Conservation (phyloP, 768 basidiomycete species). For the Boletus vermiculosoides region DNA sequence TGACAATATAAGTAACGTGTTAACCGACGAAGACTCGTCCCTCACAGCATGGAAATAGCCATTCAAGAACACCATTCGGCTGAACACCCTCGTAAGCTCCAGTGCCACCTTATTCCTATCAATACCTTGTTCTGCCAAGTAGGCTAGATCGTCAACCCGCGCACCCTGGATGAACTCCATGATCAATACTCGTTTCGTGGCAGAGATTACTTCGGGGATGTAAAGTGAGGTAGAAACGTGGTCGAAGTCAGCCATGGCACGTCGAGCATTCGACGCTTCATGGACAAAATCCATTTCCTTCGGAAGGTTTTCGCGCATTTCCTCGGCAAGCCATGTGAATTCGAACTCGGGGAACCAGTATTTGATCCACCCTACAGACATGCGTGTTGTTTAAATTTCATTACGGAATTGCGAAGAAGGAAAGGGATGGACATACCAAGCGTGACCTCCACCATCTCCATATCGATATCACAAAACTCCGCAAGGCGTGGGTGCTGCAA, state of each 20-base stretch:
- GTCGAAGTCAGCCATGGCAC: constrained; percentile 67
- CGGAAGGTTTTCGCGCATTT: constrained; percentile 90
- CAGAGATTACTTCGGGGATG: constrained; percentile 78
- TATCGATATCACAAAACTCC: constrained; percentile 91
- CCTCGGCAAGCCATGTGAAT: constrained; percentile 89
- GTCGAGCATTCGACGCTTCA: constrained; percentile 84
- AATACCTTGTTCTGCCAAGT: constrained; percentile 77
- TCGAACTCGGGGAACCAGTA: constrained; percentile 95
- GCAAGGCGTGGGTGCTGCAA: constrained; percentile 91
- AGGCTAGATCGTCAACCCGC: constrained; percentile 83
- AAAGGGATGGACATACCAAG: constrained; percentile 44
- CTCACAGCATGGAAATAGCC: constrained; percentile 86
- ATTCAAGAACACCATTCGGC: constrained; percentile 92
- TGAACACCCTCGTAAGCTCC: constrained; percentile 88
- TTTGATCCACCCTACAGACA: constrained; percentile 71
- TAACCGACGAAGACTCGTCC: constrained; percentile 7
- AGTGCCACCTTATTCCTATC: constrained; percentile 93
- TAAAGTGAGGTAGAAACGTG: constrained; percentile 76
- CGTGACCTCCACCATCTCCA: constrained; percentile 77
- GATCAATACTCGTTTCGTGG: constrained; percentile 80
- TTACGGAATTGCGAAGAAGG: not conserved
- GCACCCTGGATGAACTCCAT: constrained; percentile 96
- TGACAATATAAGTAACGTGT: constrained; percentile 14
- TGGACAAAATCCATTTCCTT: constrained; percentile 94
- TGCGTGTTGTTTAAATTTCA: not conserved